Percentiles rank a stretch among this genome's conserved stretches.
Conservation (phyloP, 441 rosid species). For the Corymbia citriodora region DNA sequence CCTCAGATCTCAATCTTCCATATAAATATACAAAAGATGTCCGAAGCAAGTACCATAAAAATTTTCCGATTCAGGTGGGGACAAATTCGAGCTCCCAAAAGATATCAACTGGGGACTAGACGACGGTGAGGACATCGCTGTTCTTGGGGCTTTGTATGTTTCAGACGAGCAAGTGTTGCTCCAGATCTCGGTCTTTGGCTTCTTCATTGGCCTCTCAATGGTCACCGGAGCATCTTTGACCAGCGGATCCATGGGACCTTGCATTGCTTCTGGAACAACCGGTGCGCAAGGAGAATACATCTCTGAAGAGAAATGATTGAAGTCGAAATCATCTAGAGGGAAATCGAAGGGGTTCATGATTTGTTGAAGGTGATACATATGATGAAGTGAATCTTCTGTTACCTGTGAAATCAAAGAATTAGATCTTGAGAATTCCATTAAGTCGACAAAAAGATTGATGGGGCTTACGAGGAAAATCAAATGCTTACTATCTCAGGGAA, state of each 20-base stretch:
- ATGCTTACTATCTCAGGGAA: conserved; percentile 27
- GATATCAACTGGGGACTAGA: conserved; percentile 39
- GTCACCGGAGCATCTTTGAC: conserved; percentile 3
- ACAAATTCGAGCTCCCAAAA: conserved; percentile 26
- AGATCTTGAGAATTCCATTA: neutral
- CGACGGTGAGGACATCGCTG: conserved; percentile 15
- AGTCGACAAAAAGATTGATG: neutral
- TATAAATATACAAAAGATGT: neutral
- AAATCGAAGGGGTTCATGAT: conserved; percentile 18
- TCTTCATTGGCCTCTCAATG: conserved; percentile 24
- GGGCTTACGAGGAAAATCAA: neutral
- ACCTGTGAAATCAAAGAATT: conserved; percentile 9
- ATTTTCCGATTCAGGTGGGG: conserved; percentile 10
- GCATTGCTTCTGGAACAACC: neutral
- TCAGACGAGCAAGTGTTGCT: conserved; percentile 1
- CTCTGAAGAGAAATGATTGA: conserved; percentile 18
- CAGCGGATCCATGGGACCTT: neutral
- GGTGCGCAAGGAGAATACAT: conserved; percentile 8
- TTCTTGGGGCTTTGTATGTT: neutral
- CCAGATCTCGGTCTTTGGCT: conserved; percentile 23
- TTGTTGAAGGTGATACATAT: conserved; percentile 11
- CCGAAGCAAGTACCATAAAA: neutral
- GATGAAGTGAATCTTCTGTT: conserved; percentile 21
- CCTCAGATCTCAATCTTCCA: conserved; percentile 5
- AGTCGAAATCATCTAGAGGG: conserved; percentile 26